phyloP scores from a whole-genome alignment of 441 rosid species.

The Raphanus hybrid region DNA sequence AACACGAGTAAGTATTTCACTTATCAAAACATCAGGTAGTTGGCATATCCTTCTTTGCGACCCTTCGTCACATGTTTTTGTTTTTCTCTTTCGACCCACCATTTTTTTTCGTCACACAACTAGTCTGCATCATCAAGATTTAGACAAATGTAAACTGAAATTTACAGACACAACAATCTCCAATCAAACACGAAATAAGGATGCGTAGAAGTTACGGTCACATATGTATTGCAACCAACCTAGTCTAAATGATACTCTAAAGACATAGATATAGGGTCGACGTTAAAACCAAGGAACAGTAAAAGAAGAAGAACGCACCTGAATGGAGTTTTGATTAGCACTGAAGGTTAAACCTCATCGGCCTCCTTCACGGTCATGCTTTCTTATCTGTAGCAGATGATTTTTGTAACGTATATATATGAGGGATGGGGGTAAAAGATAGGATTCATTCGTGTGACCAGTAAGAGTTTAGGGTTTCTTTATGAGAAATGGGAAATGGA shows the following conservation, averaged over 20 bases:
- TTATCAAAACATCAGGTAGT: background rate
- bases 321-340: background rate
- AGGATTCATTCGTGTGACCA: conserved; percentile 9
- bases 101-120: background rate
- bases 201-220: background rate
- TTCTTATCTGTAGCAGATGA: background rate
- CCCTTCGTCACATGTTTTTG: background rate
- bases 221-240: background rate
- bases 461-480: conserved; percentile 2
- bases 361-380: conserved; percentile 5
- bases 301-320: conserved; percentile 8
- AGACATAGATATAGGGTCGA: background rate
- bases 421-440: background rate
- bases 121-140: conserved; percentile 10
- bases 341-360: background rate
- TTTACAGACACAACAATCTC: background rate
- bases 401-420: background rate
- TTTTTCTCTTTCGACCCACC: background rate
- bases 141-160: conserved; percentile 3
- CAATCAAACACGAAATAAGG: background rate
- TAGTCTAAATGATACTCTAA: background rate
- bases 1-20: background rate
- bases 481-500: conserved; percentile 8
- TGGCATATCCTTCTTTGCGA: conserved; percentile 1
- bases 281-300: background rate